These are phyloP conservation scores for Fusarium multiceps DNA, from an alignment of 2,329 filamentous ascomycete species.

Conservation along the genomic window DNA sequence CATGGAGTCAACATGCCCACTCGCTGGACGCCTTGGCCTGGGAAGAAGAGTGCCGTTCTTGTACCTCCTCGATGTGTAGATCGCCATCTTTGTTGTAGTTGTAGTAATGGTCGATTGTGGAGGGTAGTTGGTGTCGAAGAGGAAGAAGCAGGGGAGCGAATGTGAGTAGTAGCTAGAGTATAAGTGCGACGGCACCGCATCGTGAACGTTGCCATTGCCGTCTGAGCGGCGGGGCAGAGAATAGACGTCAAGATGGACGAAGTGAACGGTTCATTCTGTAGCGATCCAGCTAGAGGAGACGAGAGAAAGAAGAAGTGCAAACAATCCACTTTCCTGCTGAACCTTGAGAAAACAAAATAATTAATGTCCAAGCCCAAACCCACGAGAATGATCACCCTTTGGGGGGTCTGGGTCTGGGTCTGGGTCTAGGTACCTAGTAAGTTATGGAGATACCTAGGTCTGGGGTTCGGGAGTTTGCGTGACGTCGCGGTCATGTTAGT, in stretches of 20 bases:
- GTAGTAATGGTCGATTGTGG: slow-evolving; percentile 19
- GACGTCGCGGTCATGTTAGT: slow-evolving; percentile 36
- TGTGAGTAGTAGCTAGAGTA: slow-evolving; percentile 6
- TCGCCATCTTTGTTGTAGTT: slow-evolving; percentile 40
- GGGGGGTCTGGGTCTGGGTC: slow-evolving; percentile 33
- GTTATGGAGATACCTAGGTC: slow-evolving; percentile 16
- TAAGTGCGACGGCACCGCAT: slow-evolving; percentile 46
- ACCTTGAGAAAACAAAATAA: not conserved
- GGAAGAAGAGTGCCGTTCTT: slow-evolving; percentile 70
- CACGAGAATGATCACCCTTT: slow-evolving; percentile 31
- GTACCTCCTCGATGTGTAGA: slow-evolving; percentile 54
- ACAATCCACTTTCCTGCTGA: not conserved
- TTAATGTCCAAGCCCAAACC: slow-evolving; percentile 3
- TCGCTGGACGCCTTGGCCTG: slow-evolving; percentile 87
- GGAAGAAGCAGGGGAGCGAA: slow-evolving; percentile 6
- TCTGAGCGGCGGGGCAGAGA: slow-evolving; percentile 38
- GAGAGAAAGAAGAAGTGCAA: not conserved
- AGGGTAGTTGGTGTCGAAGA: not conserved
- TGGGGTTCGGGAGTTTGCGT: slow-evolving; percentile 40
- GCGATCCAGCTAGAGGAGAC: slow-evolving; percentile 3
- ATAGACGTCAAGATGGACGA: slow-evolving; percentile 37
- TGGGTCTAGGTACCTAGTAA: slow-evolving; percentile 14
- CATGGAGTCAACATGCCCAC: slow-evolving; percentile 89
- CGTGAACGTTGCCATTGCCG: slow-evolving; percentile 49
- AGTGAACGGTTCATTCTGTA: slow-evolving; percentile 37